A percentile compares a stretch with the other conserved stretches of the same genome.
Evolutionary conservation across 1,284 basidiomycete genomes (phyloP).

Genomic region (Apiotrichum siamense): DNA sequence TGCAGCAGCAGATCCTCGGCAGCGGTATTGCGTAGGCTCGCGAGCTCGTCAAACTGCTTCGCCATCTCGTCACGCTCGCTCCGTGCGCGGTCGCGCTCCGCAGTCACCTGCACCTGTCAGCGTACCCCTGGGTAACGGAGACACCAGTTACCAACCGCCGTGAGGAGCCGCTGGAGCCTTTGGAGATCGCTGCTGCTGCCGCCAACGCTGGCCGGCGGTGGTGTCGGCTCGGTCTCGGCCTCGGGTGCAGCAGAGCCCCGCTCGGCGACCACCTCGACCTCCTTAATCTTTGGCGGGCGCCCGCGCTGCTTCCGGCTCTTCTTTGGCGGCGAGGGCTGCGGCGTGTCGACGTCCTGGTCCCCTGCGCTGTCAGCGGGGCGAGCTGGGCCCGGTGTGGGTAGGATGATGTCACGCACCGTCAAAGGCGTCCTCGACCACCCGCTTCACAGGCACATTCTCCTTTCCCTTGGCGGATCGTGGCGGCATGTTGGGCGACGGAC

Average conservation of each 20-base stretch:
- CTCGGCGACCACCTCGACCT: neutral
- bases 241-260: neutral
- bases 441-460: conserved; percentile 10
- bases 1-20: conserved; percentile 33
- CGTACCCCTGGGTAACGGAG: neutral
- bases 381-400: too few relatives aligned
- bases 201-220: too few relatives aligned
- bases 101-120: conserved; percentile 19
- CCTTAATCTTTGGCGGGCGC: neutral
- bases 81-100: conserved; percentile 27
- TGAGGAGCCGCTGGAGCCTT: conserved; percentile 16
- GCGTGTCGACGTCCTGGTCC: conserved; percentile 1
- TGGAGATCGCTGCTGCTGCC: too few relatives aligned
- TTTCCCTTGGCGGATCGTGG: conserved; percentile 10
- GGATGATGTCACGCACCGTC: conserved; percentile 6
- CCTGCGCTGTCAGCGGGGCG: neutral
- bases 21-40: conserved; percentile 28
- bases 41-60: conserved; percentile 44
- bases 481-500: neutral
- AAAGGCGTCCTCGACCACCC: conserved; percentile 2
- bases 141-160: conserved; percentile 11
- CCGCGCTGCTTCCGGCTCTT: conserved; percentile 5
- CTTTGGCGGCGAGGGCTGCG: neutral
- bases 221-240: neutral
- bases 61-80: conserved; percentile 35